A percentile compares a stretch with the other conserved stretches of the same genome.
Conservation (phyloP, 345 rosid genomes). For the Citrus sinensis region DVS_A1.0 CM039168.1:26772001-26772500, state of each 20-base stretch:
- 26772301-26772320: slow-evolving; percentile 16
- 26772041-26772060: slow-evolving; percentile 28
- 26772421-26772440: slow-evolving; percentile 16
- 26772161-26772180: background rate
- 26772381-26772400: background rate
- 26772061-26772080: background rate
- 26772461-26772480: slow-evolving; percentile 37
- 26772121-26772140: background rate
- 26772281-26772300: slow-evolving; percentile 5
- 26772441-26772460: background rate
- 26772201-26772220: background rate
- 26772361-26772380: background rate
- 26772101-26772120: background rate
- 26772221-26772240: background rate
- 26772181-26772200: background rate
- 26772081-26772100: too few relatives aligned
- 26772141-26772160: background rate
- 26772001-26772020: slow-evolving; percentile 45
- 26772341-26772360: slow-evolving; percentile 4
- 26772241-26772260: background rate
- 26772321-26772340: background rate
- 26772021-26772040: slow-evolving; percentile 47
- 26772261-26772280: background rate
- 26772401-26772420: slow-evolving; percentile 44
- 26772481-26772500: slow-evolving; percentile 9